Evolutionary conservation across 1,139 yeast species (phyloP).

Genomic region (Candida glucosophila): DNA sequence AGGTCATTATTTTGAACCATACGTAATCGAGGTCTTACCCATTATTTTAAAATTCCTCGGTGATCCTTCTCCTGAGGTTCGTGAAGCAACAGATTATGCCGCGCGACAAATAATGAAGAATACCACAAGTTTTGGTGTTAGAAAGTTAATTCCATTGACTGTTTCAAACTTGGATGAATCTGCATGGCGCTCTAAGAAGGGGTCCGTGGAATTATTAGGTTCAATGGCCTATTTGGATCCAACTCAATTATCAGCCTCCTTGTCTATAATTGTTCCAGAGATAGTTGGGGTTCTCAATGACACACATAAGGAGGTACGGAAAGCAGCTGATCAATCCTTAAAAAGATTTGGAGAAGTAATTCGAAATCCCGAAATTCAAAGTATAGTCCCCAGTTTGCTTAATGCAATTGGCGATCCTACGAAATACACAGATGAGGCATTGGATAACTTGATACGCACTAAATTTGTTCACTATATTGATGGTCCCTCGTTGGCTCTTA

Average conservation of each 20-base stretch:
- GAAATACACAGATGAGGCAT: slow-evolving; percentile 75
- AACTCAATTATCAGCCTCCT: slow-evolving; percentile 79
- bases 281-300: slow-evolving; percentile 93
- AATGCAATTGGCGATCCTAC: slow-evolving; percentile 97
- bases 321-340: slow-evolving; percentile 85
- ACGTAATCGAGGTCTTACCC: slow-evolving; percentile 82
- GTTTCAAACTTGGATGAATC: slow-evolving; percentile 78
- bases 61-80: slow-evolving; percentile 75
- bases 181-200: slow-evolving; percentile 95
- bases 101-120: slow-evolving; percentile 83
- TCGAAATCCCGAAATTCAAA: slow-evolving; percentile 93
- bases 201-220: slow-evolving; percentile 92
- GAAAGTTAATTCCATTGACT: slow-evolving; percentile 84
- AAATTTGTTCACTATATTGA: slow-evolving; percentile 96
- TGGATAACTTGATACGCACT: slow-evolving; percentile 79
- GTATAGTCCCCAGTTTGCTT: slow-evolving; percentile 78
- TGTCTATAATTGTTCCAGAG: slow-evolving; percentile 88
- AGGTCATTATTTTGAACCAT: slow-evolving; percentile 83
- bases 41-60: slow-evolving; percentile 74
- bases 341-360: slow-evolving; percentile 95
- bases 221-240: slow-evolving; percentile 98
- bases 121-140: slow-evolving; percentile 89
- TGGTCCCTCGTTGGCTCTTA: slow-evolving; percentile 93
- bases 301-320: slow-evolving; percentile 92
- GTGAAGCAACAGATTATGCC: slow-evolving; percentile 82